phyloP scores from a whole-genome alignment of 352 stramenopile species.

The Pythium aquatile region DNA sequence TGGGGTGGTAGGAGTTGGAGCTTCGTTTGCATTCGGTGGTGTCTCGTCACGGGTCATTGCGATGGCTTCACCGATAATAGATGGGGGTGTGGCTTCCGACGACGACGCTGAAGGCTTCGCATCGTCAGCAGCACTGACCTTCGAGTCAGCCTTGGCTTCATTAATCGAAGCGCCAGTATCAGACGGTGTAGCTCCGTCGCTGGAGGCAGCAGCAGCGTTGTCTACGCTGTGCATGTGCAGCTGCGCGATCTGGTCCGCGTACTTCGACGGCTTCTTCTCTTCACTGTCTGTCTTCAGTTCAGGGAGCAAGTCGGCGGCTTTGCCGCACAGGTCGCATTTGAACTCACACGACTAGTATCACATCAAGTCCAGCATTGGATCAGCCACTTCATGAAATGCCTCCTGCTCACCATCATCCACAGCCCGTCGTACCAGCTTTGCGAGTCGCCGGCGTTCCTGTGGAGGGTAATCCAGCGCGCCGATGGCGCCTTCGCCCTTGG shows the following conservation, averaged over 20 bases:
- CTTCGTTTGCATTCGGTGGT: background rate
- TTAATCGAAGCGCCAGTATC: background rate
- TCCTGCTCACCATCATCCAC: background rate
- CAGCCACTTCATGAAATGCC: background rate
- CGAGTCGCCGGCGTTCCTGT: slow-evolving; percentile 59
- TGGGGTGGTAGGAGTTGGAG: background rate
- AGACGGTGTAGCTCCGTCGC: background rate
- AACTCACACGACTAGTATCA: slow-evolving; percentile 68
- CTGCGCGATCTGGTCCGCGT: slow-evolving; percentile 77
- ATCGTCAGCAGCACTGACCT: background rate
- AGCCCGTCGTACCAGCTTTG: slow-evolving; percentile 42
- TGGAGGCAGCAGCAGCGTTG: slow-evolving; percentile 4
- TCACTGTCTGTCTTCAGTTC: slow-evolving; percentile 35
- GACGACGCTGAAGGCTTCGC: background rate
- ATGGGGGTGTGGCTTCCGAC: background rate
- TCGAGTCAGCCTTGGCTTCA: background rate
- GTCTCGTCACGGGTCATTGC: slow-evolving; percentile 6
- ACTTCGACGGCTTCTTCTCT: slow-evolving; percentile 55
- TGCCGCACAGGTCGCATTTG: slow-evolving; percentile 75
- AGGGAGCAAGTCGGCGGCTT: slow-evolving; percentile 62
- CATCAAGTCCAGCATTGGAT: slow-evolving; percentile 5
- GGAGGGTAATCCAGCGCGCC: slow-evolving; percentile 74
- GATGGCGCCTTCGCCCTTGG: slow-evolving; percentile 82
- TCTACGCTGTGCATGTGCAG: slow-evolving; percentile 80
- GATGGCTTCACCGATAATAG: slow-evolving; percentile 19